phyloP scores from a whole-genome alignment of 2,329 filamentous ascomycete species.

The Aspergillus intermedius region DNA sequence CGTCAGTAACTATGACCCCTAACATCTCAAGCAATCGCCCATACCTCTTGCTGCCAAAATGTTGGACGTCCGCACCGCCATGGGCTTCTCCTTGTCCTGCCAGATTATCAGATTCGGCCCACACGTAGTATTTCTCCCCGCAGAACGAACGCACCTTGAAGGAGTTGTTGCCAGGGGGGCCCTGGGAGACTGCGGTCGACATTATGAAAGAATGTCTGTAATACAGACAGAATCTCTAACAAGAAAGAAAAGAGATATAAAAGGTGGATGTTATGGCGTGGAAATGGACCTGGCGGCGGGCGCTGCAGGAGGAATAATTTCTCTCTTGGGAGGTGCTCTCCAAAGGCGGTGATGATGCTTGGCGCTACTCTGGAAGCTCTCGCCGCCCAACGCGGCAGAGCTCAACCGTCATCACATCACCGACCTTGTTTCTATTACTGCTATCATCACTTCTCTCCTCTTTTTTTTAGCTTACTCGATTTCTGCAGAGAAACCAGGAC shows the following conservation, averaged over 20 bases:
- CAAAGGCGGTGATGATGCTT: conserved; percentile 33
- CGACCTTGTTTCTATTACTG: conserved; percentile 9
- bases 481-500: too few relatives aligned
- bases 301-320: conserved; percentile 29
- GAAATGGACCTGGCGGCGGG: conserved; percentile 17
- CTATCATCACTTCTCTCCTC: conserved; percentile 15
- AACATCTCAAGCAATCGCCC: not conserved
- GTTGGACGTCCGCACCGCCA: conserved; percentile 91
- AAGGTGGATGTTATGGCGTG: conserved; percentile 15
- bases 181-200: conserved; percentile 44
- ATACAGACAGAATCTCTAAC: conserved; percentile 20
- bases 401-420: conserved; percentile 23
- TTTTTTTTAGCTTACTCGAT: not conserved
- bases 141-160: conserved; percentile 52
- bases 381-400: conserved; percentile 31
- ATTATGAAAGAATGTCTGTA: conserved; percentile 34
- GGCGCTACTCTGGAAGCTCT: conserved; percentile 24
- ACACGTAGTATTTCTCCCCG: conserved; percentile 20
- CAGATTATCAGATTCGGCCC: conserved; percentile 34
- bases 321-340: conserved; percentile 27
- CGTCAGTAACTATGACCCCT: conserved; percentile 19
- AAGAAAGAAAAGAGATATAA: conserved; percentile 15
- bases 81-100: conserved; percentile 91
- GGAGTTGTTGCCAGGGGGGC: conserved; percentile 54
- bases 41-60: conserved; percentile 93